Evolutionary conservation across 2,329 filamentous ascomycete genomes (phyloP).

Genomic region (Calonectria crousiana): DNA sequence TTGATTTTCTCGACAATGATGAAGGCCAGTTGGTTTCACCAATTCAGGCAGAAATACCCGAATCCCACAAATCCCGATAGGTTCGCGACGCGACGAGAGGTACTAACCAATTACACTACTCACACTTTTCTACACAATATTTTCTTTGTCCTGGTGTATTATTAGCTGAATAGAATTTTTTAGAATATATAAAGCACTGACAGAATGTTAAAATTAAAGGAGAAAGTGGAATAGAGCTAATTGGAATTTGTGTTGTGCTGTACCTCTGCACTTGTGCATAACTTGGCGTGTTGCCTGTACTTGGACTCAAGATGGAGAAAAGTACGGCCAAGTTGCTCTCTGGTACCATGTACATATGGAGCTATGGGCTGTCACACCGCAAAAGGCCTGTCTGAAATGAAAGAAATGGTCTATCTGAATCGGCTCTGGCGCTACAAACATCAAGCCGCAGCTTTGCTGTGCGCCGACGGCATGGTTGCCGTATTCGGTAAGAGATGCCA

Average conservation of each 20-base stretch:
- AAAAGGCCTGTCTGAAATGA: neutral
- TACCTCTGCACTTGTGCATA: neutral
- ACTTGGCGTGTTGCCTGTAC: neutral
- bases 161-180: neutral
- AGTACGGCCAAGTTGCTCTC: neutral
- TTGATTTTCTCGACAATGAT: neutral
- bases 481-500: neutral
- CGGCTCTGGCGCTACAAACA: neutral
- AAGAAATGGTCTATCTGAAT: neutral
- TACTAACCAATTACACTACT: neutral
- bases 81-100: neutral
- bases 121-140: neutral
- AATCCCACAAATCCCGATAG: slow-evolving; percentile 1
- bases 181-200: no score
- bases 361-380: no score
- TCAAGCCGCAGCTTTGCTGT: neutral
- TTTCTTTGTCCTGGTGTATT: neutral
- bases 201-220: neutral
- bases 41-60: neutral
- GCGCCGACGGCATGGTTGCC: neutral
- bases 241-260: neutral
- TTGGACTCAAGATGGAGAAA: neutral
- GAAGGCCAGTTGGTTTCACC: neutral
- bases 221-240: neutral
- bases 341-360: neutral